Evolutionary conservation across 2,329 filamentous ascomycete species (phyloP), one percentile per base, ranked within the genome.

Genomic region (Diaporthe sp.): DNA sequence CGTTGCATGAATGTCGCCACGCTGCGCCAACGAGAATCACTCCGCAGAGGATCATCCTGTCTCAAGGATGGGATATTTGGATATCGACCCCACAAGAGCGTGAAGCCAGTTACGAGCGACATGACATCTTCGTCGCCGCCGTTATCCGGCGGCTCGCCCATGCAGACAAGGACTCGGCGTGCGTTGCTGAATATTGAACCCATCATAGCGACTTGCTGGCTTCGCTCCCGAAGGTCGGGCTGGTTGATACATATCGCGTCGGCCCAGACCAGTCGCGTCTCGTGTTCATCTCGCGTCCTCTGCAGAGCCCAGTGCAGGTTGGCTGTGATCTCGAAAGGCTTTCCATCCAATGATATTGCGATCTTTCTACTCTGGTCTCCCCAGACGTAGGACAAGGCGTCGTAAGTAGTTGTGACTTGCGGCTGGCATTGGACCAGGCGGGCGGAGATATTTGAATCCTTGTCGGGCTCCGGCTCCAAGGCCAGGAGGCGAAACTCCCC

Each of bases 191-290:
- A 75, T 6, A 75, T 73, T 17, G 33, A 35, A 15, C 73, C 73
- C 73, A 75, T 75, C 58, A 72, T 72, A 12, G 69, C 58, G 40
- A 72, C 73, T n/a, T 75, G 73, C 35, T 54, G 33, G 15, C 71
- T 55, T 22, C 68, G 69, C 38, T 75, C 73, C 25, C 69, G 58
- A 8, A 72, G 47, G 5, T 75, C 68, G 22, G 35, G 38, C 47
- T 68, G 64, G 47, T 68, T 68, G 33, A 68, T 68, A 47, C 64
- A 68, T 28, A 68, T 54, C 33, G 57, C 73, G 38, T 75, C 73
- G 17, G 68, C 73, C 73, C 69, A 75, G 45, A 75, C 13, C 45
- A 69, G n/a, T 28, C 33, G 45, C 22, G 33, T 13, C 64, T 40
- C 33, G n/a, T 38, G 45, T 9, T 7, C 33, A 3, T 68, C 13